Evolutionary conservation across 2,329 filamentous ascomycete species (phyloP).

Genomic region (Pseudopithomyces maydicus): DNA sequence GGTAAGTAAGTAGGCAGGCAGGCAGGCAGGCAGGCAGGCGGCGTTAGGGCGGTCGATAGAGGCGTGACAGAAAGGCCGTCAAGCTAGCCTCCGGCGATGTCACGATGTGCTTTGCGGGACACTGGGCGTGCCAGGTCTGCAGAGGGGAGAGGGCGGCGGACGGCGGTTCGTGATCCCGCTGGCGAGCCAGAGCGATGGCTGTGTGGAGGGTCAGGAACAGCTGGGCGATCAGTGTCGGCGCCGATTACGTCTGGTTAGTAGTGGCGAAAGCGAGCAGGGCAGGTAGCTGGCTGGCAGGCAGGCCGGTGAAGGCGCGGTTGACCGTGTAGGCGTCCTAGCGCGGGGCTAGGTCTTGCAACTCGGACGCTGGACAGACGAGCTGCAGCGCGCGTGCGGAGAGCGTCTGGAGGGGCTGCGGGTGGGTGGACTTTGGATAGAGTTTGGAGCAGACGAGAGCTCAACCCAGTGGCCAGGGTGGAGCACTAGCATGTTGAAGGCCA

Average conservation of each 20-base stretch:
- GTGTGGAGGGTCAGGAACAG: constrained; percentile 11
- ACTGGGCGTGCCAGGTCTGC: constrained; percentile 30
- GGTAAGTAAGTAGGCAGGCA: constrained; percentile 11
- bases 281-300: constrained; percentile 12
- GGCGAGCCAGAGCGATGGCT: constrained; percentile 47
- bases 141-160: constrained; percentile 37
- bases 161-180: constrained; percentile 38
- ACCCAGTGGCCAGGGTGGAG: not conserved
- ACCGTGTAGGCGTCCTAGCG: not conserved
- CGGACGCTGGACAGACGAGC: not conserved
- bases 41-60: constrained; percentile 53
- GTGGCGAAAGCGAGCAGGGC: constrained; percentile 9
- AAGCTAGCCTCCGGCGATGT: constrained; percentile 50
- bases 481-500: not conserved
- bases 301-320: constrained; percentile 17
- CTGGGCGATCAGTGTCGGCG: constrained; percentile 1
- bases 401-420: not conserved
- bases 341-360: not conserved
- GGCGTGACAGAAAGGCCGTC: constrained; percentile 51
- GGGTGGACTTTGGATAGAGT: not conserved
- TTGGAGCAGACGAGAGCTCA: not conserved
- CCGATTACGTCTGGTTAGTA: constrained; percentile 6
- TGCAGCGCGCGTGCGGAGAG: not conserved
- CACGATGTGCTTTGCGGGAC: constrained; percentile 40
- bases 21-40: constrained; percentile 14